Evolutionary conservation across 2,329 filamentous ascomycete genomes (phyloP).

Genomic region (Sordariomycetes sp.): DNA sequence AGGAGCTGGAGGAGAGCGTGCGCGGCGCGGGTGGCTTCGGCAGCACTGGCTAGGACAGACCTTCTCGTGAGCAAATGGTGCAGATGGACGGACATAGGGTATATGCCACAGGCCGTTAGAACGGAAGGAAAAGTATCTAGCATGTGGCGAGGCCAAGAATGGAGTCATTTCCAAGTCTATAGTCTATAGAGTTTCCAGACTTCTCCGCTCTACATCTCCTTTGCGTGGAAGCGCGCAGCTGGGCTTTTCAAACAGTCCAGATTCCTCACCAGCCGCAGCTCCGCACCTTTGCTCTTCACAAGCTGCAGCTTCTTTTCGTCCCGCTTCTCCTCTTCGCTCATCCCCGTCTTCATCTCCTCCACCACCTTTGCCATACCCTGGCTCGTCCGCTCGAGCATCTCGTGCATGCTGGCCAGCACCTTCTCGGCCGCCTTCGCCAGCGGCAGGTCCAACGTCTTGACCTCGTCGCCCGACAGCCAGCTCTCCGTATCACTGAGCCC

Average conservation of each 20-base stretch:
- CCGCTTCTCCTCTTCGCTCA: constrained; percentile 28
- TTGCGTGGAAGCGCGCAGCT: constrained; percentile 51
- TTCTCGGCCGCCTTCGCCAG: constrained; percentile 77
- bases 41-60: constrained; percentile 54
- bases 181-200: not conserved
- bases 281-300: constrained; percentile 72
- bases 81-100: not conserved
- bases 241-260: constrained; percentile 59
- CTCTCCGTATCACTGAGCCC: constrained; percentile 43
- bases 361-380: constrained; percentile 48
- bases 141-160: too few relatives aligned
- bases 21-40: constrained; percentile 87
- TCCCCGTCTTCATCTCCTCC: constrained; percentile 22
- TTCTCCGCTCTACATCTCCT: constrained; percentile 27
- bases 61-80: not conserved
- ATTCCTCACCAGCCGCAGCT: constrained; percentile 76
- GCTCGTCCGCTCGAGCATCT: constrained; percentile 63
- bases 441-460: constrained; percentile 62
- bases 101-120: not conserved
- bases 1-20: constrained; percentile 82
- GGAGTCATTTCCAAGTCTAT: not conserved
- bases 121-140: not conserved
- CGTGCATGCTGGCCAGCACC: constrained; percentile 88
- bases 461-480: constrained; percentile 72
- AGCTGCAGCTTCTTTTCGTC: constrained; percentile 53